A percentile compares a stretch with the other conserved stretches of the same genome.
Evolutionary conservation across 257 asterid genomes (phyloP).

Genomic region (Lithospermum erythrorhizon): DNA sequence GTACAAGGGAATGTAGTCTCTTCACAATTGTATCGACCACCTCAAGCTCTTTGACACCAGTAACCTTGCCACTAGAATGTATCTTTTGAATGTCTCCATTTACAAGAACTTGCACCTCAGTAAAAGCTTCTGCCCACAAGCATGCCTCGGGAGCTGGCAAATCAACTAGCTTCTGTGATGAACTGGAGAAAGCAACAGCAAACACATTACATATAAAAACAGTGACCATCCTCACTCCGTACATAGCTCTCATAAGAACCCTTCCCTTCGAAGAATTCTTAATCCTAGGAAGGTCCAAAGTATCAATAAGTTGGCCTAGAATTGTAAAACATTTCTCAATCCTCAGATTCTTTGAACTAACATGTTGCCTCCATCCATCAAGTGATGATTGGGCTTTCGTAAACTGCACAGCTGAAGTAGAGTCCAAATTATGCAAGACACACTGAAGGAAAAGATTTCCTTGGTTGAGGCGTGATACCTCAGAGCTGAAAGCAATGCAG

Average conservation of each 20-base stretch:
- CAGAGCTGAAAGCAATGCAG: slow-evolving; percentile 76
- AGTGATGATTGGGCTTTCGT: slow-evolving; percentile 49
- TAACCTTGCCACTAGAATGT: slow-evolving; percentile 28
- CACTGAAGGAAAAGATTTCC: slow-evolving; percentile 68
- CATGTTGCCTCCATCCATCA: slow-evolving; percentile 64
- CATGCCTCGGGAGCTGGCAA: slow-evolving; percentile 29
- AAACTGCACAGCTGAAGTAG: slow-evolving; percentile 36
- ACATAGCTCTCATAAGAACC: slow-evolving; percentile 77
- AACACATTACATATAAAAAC: slow-evolving; percentile 55
- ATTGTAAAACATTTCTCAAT: slow-evolving; percentile 49
- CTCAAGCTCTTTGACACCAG: slow-evolving; percentile 59
- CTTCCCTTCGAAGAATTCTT: slow-evolving; percentile 78
- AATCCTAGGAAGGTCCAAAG: slow-evolving; percentile 63
- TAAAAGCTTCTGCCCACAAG: slow-evolving; percentile 53
- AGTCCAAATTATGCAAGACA: slow-evolving; percentile 31
- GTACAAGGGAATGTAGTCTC: slow-evolving; percentile 45
- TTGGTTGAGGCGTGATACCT: slow-evolving; percentile 60
- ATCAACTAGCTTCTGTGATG: slow-evolving; percentile 50
- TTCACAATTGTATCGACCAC: slow-evolving; percentile 50
- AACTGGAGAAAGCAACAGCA: slow-evolving; percentile 63
- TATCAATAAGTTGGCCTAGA: slow-evolving; percentile 48
- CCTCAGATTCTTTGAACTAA: slow-evolving; percentile 46
- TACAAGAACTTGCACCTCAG: slow-evolving; percentile 39
- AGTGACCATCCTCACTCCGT: slow-evolving; percentile 61
- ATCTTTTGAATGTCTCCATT: slow-evolving; percentile 43